A percentile compares a stretch with the other conserved stretches of the same genome.
Conservation (phyloP, 805 yeast genomes). For the Tanozyma kutaoensis region DNA sequence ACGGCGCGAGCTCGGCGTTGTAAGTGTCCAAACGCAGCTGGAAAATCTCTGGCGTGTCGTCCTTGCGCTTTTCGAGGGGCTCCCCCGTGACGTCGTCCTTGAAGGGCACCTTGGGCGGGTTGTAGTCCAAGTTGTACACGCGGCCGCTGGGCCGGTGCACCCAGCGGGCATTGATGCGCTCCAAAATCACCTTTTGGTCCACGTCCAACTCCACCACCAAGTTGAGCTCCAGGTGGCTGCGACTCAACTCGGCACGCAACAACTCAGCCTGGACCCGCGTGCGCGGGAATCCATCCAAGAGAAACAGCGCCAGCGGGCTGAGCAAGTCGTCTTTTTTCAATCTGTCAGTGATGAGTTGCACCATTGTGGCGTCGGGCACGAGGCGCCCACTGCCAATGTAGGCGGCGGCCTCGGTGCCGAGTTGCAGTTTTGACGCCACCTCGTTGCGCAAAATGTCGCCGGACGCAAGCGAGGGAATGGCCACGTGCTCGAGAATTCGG, state of each 20-base stretch:
- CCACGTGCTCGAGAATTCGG: conserved; percentile 40
- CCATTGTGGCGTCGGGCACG: conserved; percentile 64
- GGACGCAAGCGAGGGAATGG: conserved; percentile 54
- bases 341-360: conserved; percentile 39
- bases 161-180: conserved; percentile 76
- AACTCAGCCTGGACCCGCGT: conserved; percentile 59
- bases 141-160: conserved; percentile 79
- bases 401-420: conserved; percentile 45
- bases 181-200: conserved; percentile 70
- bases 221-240: conserved; percentile 35
- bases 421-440: conserved; percentile 35
- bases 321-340: conserved; percentile 31
- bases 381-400: conserved; percentile 52
- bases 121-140: conserved; percentile 73
- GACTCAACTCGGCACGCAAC: conserved; percentile 31
- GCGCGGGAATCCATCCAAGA: conserved; percentile 89
- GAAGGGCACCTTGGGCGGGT: conserved; percentile 77
- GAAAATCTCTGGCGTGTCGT: conserved; percentile 70
- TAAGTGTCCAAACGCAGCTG: conserved; percentile 53
- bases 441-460: conserved; percentile 75
- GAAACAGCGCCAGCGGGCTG: conserved; percentile 38
- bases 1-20: conserved; percentile 43
- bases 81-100: conserved; percentile 87
- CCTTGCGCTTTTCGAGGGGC: conserved; percentile 63
- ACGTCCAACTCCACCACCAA: conserved; percentile 80